A percentile compares a stretch with the other conserved stretches of the same genome.
Evolutionary conservation across 192 early-diverging fungal genomes (phyloP).

Genomic region (Allomyces macrogynus): DNA sequence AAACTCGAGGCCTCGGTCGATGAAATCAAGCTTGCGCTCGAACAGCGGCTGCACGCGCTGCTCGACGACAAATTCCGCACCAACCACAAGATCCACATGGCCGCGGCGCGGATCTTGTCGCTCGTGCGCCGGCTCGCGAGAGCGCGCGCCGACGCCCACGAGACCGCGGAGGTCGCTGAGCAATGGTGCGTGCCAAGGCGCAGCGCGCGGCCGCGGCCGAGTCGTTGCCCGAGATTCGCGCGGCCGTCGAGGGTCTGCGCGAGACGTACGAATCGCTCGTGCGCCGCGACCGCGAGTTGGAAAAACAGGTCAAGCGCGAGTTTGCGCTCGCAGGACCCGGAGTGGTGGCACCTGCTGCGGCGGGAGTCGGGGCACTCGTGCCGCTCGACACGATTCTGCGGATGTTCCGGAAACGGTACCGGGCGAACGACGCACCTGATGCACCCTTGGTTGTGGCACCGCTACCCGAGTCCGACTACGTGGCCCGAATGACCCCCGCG

Average conservation of each 20-base stretch:
- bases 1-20: slow-evolving; percentile 27
- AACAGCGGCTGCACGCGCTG: slow-evolving; percentile 17
- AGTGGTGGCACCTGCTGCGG: no score
- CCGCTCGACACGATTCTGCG: slow-evolving; percentile 18
- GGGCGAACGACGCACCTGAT: neutral
- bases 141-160: slow-evolving; percentile 4
- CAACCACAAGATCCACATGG: slow-evolving; percentile 21
- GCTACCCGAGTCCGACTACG: neutral
- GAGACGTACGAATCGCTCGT: slow-evolving; percentile 29
- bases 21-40: slow-evolving; percentile 29
- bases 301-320: slow-evolving; percentile 32
- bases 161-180: slow-evolving; percentile 17
- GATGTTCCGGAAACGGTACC: slow-evolving; percentile 20
- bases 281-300: slow-evolving; percentile 34
- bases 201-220: slow-evolving; percentile 13
- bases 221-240: slow-evolving; percentile 35
- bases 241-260: slow-evolving; percentile 23
- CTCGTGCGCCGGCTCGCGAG: slow-evolving; percentile 9
- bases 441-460: neutral
- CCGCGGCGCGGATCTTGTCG: slow-evolving; percentile 26
- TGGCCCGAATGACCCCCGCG: slow-evolving; percentile 1
- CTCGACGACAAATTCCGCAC: slow-evolving; percentile 20
- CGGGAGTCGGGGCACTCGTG: slow-evolving; percentile 6
- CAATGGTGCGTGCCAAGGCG: slow-evolving; percentile 18
- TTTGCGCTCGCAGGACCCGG: slow-evolving; percentile 1